Conservation (phyloP, 306 rosid species). For the Mimosa bimucronata region DNA sequence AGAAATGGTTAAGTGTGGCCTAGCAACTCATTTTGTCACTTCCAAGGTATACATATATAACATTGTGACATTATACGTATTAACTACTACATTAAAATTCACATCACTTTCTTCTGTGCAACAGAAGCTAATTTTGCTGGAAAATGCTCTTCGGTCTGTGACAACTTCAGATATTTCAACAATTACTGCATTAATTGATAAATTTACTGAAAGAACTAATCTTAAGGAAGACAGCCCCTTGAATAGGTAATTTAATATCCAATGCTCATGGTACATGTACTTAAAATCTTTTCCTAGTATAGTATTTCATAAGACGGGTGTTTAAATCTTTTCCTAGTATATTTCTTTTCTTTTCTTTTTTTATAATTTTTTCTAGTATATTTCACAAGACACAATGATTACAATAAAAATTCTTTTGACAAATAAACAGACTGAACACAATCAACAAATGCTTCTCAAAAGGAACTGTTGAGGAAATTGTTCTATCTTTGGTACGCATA, state of each 20-base stretch:
- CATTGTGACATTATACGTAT: background rate
- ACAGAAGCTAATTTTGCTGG: slow-evolving; percentile 5
- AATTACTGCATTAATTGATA: background rate
- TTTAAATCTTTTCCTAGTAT: too few species aligned
- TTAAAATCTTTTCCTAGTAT: too few species aligned
- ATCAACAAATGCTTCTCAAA: slow-evolving; percentile 43
- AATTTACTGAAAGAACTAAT: background rate
- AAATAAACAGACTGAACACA: background rate
- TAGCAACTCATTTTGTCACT: slow-evolving; percentile 22
- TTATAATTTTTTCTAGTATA: background rate
- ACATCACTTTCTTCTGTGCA: background rate
- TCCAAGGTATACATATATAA: background rate
- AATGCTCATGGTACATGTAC: background rate
- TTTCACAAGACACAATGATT: background rate
- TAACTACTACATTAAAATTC: background rate
- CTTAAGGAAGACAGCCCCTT: slow-evolving; percentile 7
- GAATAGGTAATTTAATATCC: background rate
- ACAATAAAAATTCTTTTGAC: background rate
- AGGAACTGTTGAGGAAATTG: slow-evolving; percentile 40
- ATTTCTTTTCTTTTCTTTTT: too few species aligned
- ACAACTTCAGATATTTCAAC: slow-evolving; percentile 7
- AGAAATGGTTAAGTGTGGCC: slow-evolving; percentile 10
- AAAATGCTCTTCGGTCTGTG: background rate
- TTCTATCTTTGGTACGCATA: slow-evolving; percentile 35
- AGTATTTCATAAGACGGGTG: too few species aligned